A percentile compares a stretch with the other conserved stretches of the same genome.
These are phyloP conservation scores for Rachicladosporium sp. DNA, from an alignment of 2,329 filamentous ascomycete genomes.

Conservation along the genomic window DNA sequence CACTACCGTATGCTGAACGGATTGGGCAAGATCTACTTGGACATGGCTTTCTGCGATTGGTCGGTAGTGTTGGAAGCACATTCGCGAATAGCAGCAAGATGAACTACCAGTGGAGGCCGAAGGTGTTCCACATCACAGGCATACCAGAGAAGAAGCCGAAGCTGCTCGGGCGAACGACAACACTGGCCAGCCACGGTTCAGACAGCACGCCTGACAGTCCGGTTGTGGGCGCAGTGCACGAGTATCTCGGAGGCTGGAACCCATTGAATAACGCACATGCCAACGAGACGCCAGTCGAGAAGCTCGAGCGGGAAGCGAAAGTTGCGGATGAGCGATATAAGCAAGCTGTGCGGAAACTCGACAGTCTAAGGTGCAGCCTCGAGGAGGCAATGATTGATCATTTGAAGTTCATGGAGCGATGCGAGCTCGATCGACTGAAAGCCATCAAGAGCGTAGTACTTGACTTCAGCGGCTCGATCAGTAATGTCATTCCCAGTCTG, in stretches of 20 bases:
- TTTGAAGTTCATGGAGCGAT: slow-evolving; percentile 91
- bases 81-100: slow-evolving; percentile 97
- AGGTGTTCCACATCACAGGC: slow-evolving; percentile 77
- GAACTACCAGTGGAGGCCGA: slow-evolving; percentile 94
- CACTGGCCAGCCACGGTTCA: slow-evolving; percentile 39
- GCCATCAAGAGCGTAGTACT: slow-evolving; percentile 96
- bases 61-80: slow-evolving; percentile 87
- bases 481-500: slow-evolving; percentile 92
- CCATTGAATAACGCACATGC: slow-evolving; percentile 78
- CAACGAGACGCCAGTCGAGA: slow-evolving; percentile 85
- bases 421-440: slow-evolving; percentile 88
- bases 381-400: slow-evolving; percentile 91
- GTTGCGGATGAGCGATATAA: slow-evolving; percentile 95
- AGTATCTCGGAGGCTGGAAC: slow-evolving; percentile 88
- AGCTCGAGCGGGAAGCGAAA: slow-evolving; percentile 72
- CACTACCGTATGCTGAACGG: slow-evolving; percentile 79
- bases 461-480: slow-evolving; percentile 92
- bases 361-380: slow-evolving; percentile 82
- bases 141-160: slow-evolving; percentile 73
- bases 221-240: slow-evolving; percentile 62
- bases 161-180: slow-evolving; percentile 59
- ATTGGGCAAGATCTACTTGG: slow-evolving; percentile 88
- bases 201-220: slow-evolving; percentile 55
- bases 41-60: slow-evolving; percentile 74
- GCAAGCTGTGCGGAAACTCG: slow-evolving; percentile 68